Base-by-base conservation (phyloP, 2,329 filamentous ascomycete species). In the Colletotrichum agaves region DNA sequence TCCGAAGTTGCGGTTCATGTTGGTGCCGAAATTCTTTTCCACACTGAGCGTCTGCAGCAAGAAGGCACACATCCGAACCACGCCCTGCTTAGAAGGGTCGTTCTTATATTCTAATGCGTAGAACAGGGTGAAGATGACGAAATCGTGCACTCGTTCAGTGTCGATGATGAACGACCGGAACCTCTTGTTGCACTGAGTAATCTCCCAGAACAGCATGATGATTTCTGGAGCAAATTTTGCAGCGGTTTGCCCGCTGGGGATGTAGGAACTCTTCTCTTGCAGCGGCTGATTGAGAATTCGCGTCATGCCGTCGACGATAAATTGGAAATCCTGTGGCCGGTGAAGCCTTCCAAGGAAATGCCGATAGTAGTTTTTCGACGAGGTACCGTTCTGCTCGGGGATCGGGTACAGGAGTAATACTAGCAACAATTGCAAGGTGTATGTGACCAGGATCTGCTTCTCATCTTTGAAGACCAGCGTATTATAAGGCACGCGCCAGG, bases 91-190 rank as follows among this genome's bases (percentile, higher is more conserved):
- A 1, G 94, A 90, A 19, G 91, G 83, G 75, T 98, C 95, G 46
- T 89, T 88, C 75, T 93, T 94, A 78, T 96, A 92, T 76, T 97
- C 94, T 52, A 97, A 88, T 4, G 94, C 93, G 77, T 98, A 98
- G 80, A 97, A 99, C 3, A 98, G 82, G 44, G 97, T 90, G 19
- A 98, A 83, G 12, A 98, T 88, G 58, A 98, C 86, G 78, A 98
- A 98, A 77, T 99, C 96, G 74, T 98, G 93, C 0, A 93, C 93
- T 61, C 95, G 87, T 75, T 96, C 93, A 0, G 96, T 98, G 73
- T 99, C 96, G 70, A 98, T 95, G 74, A 99, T 96, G 79, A 98
- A 99, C 1, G 94, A 93, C 35, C 96, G 88, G 81, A 99, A 99
- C 67, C 95, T 88, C 80, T 97, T 98, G 81, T 99, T 99, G 85